Conservation (phyloP, 2,329 filamentous ascomycete genomes). For the Orbilia javanica region DNA sequence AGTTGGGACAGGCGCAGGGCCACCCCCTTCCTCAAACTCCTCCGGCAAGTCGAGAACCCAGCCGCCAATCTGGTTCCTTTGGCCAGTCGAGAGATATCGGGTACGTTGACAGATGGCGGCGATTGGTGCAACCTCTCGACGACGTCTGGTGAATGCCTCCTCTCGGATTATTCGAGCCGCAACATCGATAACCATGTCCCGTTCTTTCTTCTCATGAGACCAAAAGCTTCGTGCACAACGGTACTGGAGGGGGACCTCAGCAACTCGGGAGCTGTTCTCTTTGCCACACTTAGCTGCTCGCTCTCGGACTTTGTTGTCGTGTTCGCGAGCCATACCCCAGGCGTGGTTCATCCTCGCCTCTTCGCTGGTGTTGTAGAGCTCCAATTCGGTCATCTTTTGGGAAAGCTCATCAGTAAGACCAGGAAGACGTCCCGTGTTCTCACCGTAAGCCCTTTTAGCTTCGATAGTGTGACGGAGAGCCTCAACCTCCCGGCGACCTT, state of each 20-base stretch:
- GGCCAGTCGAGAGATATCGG: background rate
- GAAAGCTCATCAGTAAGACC: background rate
- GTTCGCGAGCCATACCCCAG: background rate
- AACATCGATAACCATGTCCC: background rate
- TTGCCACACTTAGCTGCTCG: background rate
- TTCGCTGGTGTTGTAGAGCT: slow-evolving; percentile 1
- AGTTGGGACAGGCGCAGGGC: background rate
- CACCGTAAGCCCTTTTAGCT: background rate
- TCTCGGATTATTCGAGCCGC: background rate
- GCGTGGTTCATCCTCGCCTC: background rate
- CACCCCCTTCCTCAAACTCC: background rate
- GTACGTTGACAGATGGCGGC: background rate
- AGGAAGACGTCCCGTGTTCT: background rate
- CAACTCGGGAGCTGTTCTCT: background rate
- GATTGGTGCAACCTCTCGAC: background rate
- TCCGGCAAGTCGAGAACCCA: slow-evolving; percentile 20
- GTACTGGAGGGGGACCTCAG: background rate
- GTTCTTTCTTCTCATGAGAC: background rate
- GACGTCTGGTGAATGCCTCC: background rate
- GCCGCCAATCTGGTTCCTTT: slow-evolving; percentile 6
- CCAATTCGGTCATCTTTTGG: background rate
- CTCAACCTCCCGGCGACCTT: background rate
- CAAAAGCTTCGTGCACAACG: background rate
- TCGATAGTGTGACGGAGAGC: background rate
- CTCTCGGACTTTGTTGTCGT: background rate